phyloP scores from a whole-genome alignment of 768 basidiomycete species.

The Pleurotus platypus region DNA sequence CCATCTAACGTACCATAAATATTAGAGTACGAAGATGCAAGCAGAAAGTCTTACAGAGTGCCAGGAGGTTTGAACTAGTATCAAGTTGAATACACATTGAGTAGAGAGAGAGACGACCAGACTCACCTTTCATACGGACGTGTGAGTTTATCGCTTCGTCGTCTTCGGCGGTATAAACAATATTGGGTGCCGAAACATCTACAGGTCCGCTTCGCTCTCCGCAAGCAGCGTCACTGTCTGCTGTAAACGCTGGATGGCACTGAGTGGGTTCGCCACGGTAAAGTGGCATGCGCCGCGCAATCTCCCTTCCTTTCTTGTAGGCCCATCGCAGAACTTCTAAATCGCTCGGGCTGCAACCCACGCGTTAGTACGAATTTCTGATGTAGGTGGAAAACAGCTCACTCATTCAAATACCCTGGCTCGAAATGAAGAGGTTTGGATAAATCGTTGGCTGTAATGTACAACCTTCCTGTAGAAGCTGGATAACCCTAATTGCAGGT shows the following conservation, averaged over 20 bases:
- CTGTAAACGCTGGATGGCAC: neutral
- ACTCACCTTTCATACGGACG: neutral
- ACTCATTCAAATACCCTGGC: conserved; percentile 44
- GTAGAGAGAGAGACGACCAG: neutral
- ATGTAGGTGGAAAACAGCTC: conserved; percentile 12
- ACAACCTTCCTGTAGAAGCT: conserved; percentile 40
- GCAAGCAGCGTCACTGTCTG: neutral
- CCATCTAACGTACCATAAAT: conserved; percentile 34
- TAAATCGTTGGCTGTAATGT: conserved; percentile 40
- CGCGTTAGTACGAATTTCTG: neutral
- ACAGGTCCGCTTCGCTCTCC: conserved; percentile 3
- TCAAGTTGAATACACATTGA: neutral
- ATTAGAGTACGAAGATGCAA: neutral
- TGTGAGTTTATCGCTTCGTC: conserved; percentile 1
- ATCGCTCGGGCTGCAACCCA: conserved; percentile 34
- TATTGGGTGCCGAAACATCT: conserved; percentile 1
- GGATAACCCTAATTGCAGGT: conserved; percentile 37
- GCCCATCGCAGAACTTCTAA: conserved; percentile 42
- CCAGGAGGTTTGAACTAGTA: conserved; percentile 36
- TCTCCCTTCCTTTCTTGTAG: conserved; percentile 55
- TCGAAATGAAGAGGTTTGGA: conserved; percentile 42
- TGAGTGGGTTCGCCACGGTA: neutral
- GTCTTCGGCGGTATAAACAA: neutral
- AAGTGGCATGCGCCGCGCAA: conserved; percentile 39
- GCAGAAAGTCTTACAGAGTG: conserved; percentile 34